Evolutionary conservation across 2,329 filamentous ascomycete genomes (phyloP), one percentile per base, ranked within the genome.

Genomic region (Gremmenia infestans): DNA sequence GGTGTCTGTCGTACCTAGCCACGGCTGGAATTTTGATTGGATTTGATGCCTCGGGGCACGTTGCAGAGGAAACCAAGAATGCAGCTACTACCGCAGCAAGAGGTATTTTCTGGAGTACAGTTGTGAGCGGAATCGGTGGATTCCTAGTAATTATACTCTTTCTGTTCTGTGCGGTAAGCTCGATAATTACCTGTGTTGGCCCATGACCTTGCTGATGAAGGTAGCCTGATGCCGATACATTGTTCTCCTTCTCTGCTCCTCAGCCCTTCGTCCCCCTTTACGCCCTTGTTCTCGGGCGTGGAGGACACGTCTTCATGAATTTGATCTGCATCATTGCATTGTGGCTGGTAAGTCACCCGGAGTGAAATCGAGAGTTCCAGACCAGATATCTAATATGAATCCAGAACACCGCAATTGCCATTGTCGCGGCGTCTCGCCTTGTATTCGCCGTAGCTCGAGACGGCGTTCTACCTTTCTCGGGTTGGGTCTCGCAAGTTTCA

Each of bases 1-100:
- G 81, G 81, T 83, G 81, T 69, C 73, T 85, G 3, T 82, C 79
- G 4, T 85, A 81, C 66, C 76, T 82, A 25, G 81, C 81, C 1
- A 84, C 81, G 1, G 81, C 81, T 7, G 81, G 81, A 42, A 78
- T 84, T 42, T 64, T 85, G 54, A 82, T 85, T 51, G 81, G 81
- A 1, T 84, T 82, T 53, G 81, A 85, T 66, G 81, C 81, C 0
- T 81, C 78, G 0, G 81, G 81, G 2, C 81, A 84, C 60, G 79
- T 85, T 28, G 80, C 80, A 0, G 81, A 85, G 60, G 81, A 84
- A 65, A 85, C 81, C 1, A 81, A 82, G 66, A 80, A 83, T 58
- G 81, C 80, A 2, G 76, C 72, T 19, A 49, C 80, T 1, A 74
- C 78, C n/a, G 80, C 81, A 7, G 81, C 81, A 0, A 72, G 77